Evolutionary conservation across 768 basidiomycete genomes (phyloP), one percentile per base, ranked within the genome.

Genomic region (Solioccasus polychromus): DNA sequence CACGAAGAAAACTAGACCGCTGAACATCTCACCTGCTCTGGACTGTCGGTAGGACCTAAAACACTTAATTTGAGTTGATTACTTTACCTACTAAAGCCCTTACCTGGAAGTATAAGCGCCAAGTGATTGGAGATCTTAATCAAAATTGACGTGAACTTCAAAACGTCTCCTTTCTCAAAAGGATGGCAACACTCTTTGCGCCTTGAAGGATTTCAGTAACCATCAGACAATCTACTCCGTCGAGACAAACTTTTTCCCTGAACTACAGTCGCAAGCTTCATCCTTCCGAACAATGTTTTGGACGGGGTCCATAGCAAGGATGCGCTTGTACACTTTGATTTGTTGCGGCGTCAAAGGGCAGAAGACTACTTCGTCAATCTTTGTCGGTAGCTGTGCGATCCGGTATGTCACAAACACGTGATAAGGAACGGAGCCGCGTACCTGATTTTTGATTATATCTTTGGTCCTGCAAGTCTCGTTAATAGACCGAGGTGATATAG

Each of bases 41-140:
- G 65, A 10, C 72, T 83, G 56, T 91, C 87, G 19, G 68, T 78
- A 6, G 82, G 80, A 5, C 80, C 90, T 92, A 48, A 20, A 20
- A 31, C 8, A 37, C 19, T 11, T 25, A 39, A 52, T 52, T 20
- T 15, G n/a, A 9, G 4, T n/a, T 20, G 4, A 8, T 31, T 37
- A 28, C 28, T 24, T 35, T 11, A 26, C 4, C 5, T 20, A 37
- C 20, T 17, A 44, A 30, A 17, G 2, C 44, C 63, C 19, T 52
- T 51, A 89, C 93, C 76, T 41, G 91, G 93, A 32, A 95, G 75
- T 31, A 98, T 86, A 18, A 98, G 67, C 0, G 78, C 88, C 36
- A 95, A 75, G 61, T 96, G 93, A 61, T 98, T 93, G 8, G 89
- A 88, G 5, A 93, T 70, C 63, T 91, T 90, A 66, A 91, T 86